These are phyloP conservation scores for Cinnamomum micranthum DNA, from an alignment of 164 flowering plant genomes.

Conservation along the genomic window DNA sequence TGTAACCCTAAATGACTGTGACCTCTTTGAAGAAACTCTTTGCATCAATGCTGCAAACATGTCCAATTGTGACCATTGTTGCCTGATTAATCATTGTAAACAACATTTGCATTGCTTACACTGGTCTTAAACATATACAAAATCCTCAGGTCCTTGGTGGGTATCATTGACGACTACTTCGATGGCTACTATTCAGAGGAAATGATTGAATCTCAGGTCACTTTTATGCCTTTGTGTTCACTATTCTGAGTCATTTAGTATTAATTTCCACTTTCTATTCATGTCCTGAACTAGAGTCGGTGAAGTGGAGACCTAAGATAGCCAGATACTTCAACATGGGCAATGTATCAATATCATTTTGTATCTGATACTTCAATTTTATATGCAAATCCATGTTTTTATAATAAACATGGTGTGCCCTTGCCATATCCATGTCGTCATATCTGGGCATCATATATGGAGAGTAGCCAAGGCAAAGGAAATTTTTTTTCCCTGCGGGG, in stretches of 20 bases:
- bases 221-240: neutral
- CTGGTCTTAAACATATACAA: constrained; percentile 1
- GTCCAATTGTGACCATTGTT: neutral
- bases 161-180: constrained; percentile 90
- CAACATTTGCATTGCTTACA: neutral
- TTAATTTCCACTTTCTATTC: neutral
- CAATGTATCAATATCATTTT: too few relatives aligned
- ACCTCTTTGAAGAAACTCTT: neutral
- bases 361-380: too few relatives aligned
- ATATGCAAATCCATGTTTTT: too few relatives aligned
- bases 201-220: constrained; percentile 97
- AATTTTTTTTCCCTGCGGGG: too few relatives aligned
- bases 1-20: neutral
- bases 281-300: neutral
- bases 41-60: too few relatives aligned
- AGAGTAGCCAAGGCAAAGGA: neutral
- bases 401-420: too few relatives aligned
- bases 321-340: too few relatives aligned
- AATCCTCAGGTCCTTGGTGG: constrained; percentile 70
- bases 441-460: neutral
- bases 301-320: neutral
- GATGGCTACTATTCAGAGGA: constrained; percentile 97
- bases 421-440: too few relatives aligned
- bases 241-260: neutral
- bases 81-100: neutral